Base-by-base conservation (phyloP, 164 flowering plant species). In the Vitis amurensis region DNA sequence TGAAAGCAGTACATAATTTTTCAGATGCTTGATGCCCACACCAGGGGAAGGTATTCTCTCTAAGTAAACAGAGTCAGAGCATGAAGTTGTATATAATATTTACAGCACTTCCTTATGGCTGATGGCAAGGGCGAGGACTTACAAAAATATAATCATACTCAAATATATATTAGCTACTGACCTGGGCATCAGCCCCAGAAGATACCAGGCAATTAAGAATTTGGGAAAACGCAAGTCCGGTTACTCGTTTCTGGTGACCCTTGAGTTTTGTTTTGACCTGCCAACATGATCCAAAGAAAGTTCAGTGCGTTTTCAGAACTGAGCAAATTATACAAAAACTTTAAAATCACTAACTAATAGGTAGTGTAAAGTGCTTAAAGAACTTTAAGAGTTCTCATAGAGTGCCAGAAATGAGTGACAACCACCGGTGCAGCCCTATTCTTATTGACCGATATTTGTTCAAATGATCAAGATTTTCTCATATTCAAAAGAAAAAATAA, bases 101-200 rank as follows among this genome's bases (percentile, higher is more conserved):
- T 37, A 37, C 44, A 37, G 44, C 44, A 37, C 44, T 37, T 37
- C 7, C 44, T 53, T 53, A 53, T 0, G 16, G 14, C 56, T 53
- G 56, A 53, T 53, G n/a, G 56, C 15, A 9, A 53, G n/a, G 8
- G 5, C 2, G 1, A 53, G 15, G 53, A 16, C 12, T 13, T 37
- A 37, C 44, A 37, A 37, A 62, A 8, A 63, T 4, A 56, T 10
- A 8, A 37, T 19, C 13, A 44, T 29, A 57, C 0, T 9, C n/a
- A 56, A 61, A 49, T 11, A 59, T 55, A 52, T 1, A 60, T 55
- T 30, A 37, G 23, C 11, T 8, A 77, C 75, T 74, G 57, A 79
- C 94, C 84, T 90, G 92, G n/a, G 92, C 87, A 80, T 90, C 94
- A 59, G 88, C 94, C 31, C 91, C 92, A 12, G 89, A 87, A 55